Percentiles rank a stretch among this genome's conserved stretches.
phyloP scores from a whole-genome alignment of 1,139 yeast genomes.

The Nakaseomyces bracarensis region DNA sequence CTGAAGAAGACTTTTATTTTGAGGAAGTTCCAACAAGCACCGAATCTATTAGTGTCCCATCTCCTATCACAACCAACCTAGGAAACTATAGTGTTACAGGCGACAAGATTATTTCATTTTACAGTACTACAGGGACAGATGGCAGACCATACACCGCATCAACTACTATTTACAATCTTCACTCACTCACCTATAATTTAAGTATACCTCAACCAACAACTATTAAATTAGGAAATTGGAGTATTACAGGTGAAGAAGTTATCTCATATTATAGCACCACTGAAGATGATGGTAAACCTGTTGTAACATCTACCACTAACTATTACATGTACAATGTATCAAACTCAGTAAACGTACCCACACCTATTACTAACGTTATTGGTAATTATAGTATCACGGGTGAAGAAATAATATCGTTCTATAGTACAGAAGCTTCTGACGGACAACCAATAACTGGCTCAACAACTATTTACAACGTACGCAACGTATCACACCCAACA shows the following conservation, averaged over 20 bases:
- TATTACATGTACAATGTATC: not conserved
- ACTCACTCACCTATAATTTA: not conserved
- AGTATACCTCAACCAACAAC: conserved; percentile 3
- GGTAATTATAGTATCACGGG: not conserved
- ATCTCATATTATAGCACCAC: conserved; percentile 2
- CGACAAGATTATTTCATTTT: not conserved
- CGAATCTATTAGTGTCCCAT: conserved; percentile 4
- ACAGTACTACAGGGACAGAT: conserved; percentile 3
- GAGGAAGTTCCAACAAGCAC: conserved; percentile 4
- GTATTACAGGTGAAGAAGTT: conserved; percentile 1
- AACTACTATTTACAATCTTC: conserved; percentile 2
- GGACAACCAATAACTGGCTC: conserved; percentile 3
- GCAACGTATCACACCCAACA: not conserved
- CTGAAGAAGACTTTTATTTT: conserved; percentile 1
- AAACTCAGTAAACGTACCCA: not conserved
- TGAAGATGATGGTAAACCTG: conserved; percentile 1
- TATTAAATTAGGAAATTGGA: not conserved
- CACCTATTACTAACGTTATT: not conserved
- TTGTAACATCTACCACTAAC: not conserved
- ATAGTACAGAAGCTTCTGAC: not conserved
- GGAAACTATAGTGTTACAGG: conserved; percentile 1
- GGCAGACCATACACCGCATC: conserved; percentile 2
- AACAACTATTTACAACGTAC: not conserved
- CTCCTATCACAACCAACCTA: not conserved
- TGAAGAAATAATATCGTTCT: conserved; percentile 3